Conservation (phyloP, 768 basidiomycete genomes). For the Harrya chromipes region DNA sequence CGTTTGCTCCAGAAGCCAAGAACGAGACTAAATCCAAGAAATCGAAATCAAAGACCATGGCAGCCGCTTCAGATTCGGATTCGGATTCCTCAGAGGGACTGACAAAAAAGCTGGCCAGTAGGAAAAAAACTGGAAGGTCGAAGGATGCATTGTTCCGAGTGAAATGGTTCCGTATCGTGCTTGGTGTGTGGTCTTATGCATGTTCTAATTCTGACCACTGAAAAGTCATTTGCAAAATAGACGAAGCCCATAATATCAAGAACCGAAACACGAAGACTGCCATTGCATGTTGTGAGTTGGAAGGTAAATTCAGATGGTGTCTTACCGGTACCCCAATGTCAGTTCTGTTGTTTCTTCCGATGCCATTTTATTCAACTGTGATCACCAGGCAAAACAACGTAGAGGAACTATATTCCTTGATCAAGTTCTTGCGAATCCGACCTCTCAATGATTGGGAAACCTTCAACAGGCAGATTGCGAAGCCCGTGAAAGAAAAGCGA, state of each 20-base stretch:
- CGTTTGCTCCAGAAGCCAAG: slow-evolving; percentile 48
- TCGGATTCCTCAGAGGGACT: slow-evolving; percentile 40
- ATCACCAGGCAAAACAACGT: slow-evolving; percentile 77
- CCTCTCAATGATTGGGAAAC: slow-evolving; percentile 77
- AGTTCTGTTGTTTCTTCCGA: slow-evolving; percentile 4
- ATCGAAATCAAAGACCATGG: slow-evolving; percentile 31
- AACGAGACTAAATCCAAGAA: slow-evolving; percentile 53
- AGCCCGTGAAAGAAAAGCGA: slow-evolving; percentile 70
- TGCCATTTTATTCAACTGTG: not conserved
- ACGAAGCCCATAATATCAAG: slow-evolving; percentile 95
- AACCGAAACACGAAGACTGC: slow-evolving; percentile 77
- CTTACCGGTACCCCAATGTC: slow-evolving; percentile 82
- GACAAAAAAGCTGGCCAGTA: slow-evolving; percentile 36
- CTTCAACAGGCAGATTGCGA: slow-evolving; percentile 77
- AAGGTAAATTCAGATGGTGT: slow-evolving; percentile 83
- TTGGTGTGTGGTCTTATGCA: slow-evolving; percentile 49
- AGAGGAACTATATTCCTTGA: slow-evolving; percentile 83
- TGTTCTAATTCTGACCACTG: not conserved
- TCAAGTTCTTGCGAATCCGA: slow-evolving; percentile 83
- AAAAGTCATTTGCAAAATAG: slow-evolving; percentile 34
- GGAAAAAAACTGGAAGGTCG: slow-evolving; percentile 43
- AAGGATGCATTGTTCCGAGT: slow-evolving; percentile 72
- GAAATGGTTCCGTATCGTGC: slow-evolving; percentile 81
- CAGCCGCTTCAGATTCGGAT: slow-evolving; percentile 28
- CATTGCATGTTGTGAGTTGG: slow-evolving; percentile 73